Evolutionary conservation across 179 eudicot genomes (phyloP).

Genomic region (Beta lomatogona): DNA sequence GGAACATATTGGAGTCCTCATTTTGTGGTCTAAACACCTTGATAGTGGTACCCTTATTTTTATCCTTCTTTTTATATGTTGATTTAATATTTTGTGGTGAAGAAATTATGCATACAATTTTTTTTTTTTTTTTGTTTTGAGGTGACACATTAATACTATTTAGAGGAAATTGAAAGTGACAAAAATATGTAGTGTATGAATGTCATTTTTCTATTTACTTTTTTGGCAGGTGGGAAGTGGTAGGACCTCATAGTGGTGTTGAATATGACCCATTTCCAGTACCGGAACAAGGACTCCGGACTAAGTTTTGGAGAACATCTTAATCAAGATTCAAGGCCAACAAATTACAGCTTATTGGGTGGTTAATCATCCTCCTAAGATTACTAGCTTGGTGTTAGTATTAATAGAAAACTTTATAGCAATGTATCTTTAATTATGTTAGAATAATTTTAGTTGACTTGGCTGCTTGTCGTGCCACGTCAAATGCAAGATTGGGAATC

Average conservation of each 20-base stretch:
- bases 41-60: slow-evolving; percentile 4
- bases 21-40: slow-evolving; percentile 23
- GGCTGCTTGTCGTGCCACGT: background rate
- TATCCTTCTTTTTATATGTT: background rate
- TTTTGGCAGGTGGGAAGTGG: slow-evolving; percentile 45
- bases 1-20: background rate
- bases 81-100: slow-evolving; percentile 14
- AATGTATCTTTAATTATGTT: no score
- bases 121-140: background rate
- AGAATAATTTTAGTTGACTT: background rate
- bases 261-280: slow-evolving; percentile 48
- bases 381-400: background rate
- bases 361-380: background rate
- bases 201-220: background rate
- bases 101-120: background rate
- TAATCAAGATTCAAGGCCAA: background rate
- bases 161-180: slow-evolving; percentile 9
- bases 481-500: background rate
- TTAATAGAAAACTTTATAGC: no score
- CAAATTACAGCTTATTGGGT: background rate
- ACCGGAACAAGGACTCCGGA: slow-evolving; percentile 44
- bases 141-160: slow-evolving; percentile 5
- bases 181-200: background rate
- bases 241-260: slow-evolving; percentile 34
- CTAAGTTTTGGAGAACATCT: slow-evolving; percentile 37